Percentiles rank a stretch among this genome's conserved stretches.
Conservation (phyloP, 495 filamentous ascomycete genomes). For the Elaphomyces granulatus region DNA sequence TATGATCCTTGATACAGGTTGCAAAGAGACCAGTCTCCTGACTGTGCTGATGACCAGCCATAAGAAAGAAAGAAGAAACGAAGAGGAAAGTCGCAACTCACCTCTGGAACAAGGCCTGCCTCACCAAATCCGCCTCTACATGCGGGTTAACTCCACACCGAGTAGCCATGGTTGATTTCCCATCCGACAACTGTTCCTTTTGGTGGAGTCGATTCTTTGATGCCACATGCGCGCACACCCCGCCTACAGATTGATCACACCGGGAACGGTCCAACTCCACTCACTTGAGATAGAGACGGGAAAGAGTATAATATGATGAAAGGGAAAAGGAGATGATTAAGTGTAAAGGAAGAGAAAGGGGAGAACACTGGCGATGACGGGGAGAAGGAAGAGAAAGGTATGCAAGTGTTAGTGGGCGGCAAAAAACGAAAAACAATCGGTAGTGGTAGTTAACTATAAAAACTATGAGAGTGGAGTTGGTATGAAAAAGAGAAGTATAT, state of each 20-base stretch:
- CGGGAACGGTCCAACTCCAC: too few relatives aligned
- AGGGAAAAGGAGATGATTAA: neutral
- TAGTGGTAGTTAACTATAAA: too few relatives aligned
- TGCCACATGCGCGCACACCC: neutral
- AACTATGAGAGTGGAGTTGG: too few relatives aligned
- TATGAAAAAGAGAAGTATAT: too few relatives aligned
- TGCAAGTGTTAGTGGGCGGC: too few relatives aligned
- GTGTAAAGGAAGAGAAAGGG: neutral
- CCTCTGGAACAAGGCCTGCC: conserved; percentile 36
- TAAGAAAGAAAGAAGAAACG: conserved; percentile 3
- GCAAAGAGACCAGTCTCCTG: neutral
- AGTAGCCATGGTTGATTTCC: conserved; percentile 32
- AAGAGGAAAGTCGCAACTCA: conserved; percentile 19
- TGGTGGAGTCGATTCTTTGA: neutral
- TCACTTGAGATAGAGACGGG: conserved; percentile 2
- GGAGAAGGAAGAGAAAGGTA: too few relatives aligned
- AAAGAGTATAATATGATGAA: neutral
- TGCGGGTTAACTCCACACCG: conserved; percentile 36
- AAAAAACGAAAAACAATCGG: too few relatives aligned
- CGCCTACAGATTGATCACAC: too few relatives aligned
- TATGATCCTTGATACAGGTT: neutral
- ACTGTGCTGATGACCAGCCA: conserved; percentile 2
- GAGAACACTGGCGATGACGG: neutral
- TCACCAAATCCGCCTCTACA: conserved; percentile 38
- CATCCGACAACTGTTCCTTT: conserved; percentile 21